Conservation (phyloP, 495 filamentous ascomycete genomes). For the Parathielavia appendiculata region DNA sequence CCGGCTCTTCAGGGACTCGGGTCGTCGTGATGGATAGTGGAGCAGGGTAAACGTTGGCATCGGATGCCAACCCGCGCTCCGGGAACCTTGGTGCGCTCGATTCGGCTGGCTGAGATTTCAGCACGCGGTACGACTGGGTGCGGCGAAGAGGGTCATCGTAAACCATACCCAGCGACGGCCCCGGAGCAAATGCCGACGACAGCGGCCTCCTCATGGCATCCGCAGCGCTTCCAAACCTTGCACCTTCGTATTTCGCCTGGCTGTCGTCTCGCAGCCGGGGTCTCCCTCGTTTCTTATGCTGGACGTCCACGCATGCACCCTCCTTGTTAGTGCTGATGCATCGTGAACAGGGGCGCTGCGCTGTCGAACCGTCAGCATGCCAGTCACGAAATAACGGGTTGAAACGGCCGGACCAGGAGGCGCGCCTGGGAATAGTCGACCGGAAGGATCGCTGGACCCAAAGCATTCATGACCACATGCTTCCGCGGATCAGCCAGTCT, state of each 20-base stretch:
- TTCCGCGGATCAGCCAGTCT: too few relatives aligned
- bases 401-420: not conserved
- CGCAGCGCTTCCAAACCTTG: slow-evolving; percentile 40
- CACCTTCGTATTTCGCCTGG: slow-evolving; percentile 49
- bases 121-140: slow-evolving; percentile 50
- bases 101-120: slow-evolving; percentile 55
- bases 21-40: slow-evolving; percentile 40
- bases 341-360: slow-evolving; percentile 57
- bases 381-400: not conserved
- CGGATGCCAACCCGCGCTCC: slow-evolving; percentile 39
- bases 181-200: slow-evolving; percentile 40
- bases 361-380: slow-evolving; percentile 38
- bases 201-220: slow-evolving; percentile 45
- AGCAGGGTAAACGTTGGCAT: slow-evolving; percentile 45
- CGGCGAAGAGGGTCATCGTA: slow-evolving; percentile 48
- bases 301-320: slow-evolving; percentile 88
- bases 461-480: not conserved
- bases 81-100: slow-evolving; percentile 43
- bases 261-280: slow-evolving; percentile 85
- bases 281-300: slow-evolving; percentile 92
- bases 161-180: slow-evolving; percentile 31
- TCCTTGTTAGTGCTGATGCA: slow-evolving; percentile 61
- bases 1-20: slow-evolving; percentile 38
- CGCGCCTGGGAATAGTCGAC: not conserved
- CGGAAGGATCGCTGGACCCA: slow-evolving; percentile 8